Base-by-base conservation (phyloP, 2,329 filamentous ascomycete genomes). In the Rhinocladiella mackenziei region DNA sequence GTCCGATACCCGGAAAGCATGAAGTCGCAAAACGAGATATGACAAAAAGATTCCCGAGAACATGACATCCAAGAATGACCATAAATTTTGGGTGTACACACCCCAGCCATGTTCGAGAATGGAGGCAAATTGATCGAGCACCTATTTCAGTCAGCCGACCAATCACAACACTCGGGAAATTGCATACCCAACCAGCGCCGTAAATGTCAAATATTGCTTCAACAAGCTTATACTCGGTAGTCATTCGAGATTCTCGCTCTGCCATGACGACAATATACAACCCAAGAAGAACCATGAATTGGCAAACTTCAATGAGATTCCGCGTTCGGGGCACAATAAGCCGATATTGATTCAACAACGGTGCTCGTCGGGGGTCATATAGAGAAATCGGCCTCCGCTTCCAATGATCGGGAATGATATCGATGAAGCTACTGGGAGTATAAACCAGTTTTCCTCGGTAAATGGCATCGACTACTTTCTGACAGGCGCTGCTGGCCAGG, bases 1-100 rank as follows among this genome's bases (percentile, higher is more conserved):
- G 32, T 54, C 46, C 10, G 30, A 17, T 19, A 47, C 29, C 2
- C 23, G 28, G 14, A 51, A 41, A 8, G 53, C 50, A 25, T 52
- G 43, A 10, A 87, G 65, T 3, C 87, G 82, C 22, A 89, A 62
- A 19, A 76, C 62, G 5, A 89, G 69, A 62, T 91, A 92, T 11
- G 74, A 65, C 56, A 74, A 69, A 60, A 86, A 92, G 22, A 92
- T 82, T 30, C 73, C 57, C n/a, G 81, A 76, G 58, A 91, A 94
- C 3, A 79, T 80, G 34, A 91, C 80, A 61, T 92, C 87, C 11
- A 94, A 75, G 58, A 94, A 92, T 0, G 86, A 88, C 87, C 87
- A 94, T 3, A 94, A 69, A 56, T 92, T 91, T 62, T 94, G 86
- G 0, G 86, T 89, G 59, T 92, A 89, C 1, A 92, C 86, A 45